Evolutionary conservation across 2,329 filamentous ascomycete species (phyloP), one percentile per base, ranked within the genome.

Genomic region (Parascedosporium putredinis): DNA sequence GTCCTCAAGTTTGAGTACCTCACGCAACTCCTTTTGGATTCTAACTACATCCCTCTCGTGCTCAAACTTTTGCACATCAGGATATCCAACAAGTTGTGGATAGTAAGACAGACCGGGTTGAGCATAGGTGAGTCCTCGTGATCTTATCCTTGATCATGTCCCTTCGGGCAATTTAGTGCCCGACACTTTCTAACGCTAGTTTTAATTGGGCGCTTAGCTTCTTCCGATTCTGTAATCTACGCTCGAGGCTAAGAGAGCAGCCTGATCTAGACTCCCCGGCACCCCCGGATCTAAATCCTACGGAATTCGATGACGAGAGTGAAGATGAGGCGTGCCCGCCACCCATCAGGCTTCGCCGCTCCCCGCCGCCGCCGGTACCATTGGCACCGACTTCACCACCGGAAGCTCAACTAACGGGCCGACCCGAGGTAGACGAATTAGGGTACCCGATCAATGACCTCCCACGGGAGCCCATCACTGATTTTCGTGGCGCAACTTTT

Each of bases 401-500:
- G 31, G 49, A 31, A 5, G 5, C 16, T 12, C 7, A 27, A 25
- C 20, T n/a, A 10, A 31, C 14, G 12, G 16, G 59, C 5, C 69
- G 75, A 12, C 78, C 78, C 3, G 78, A 82, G 60, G 86, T 95
- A 34, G 90, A 96, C 64, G 91, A 96, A 63, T 75, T 95, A 14
- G 90, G 90, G 47, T 88, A 88, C 59, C 88, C 88, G 1, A 77
- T 84, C 50, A 78, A 78, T 52, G 77, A 84, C 2, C 72, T 85
- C 6, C 87, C 88, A 1, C 67, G 75, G 2, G 77, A 83, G 53
- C 88, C 88, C 25, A 90, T 97, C 55, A 95, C 88, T 1, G 82
- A 83, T 97, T 90, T 69, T 95, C 88, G 10, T 88, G 88, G 67
- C 87, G 93, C 58, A 95, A 95, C 64, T 95, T 97, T 72, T 95